These are phyloP conservation scores for Scleroderma citrinum DNA, from an alignment of 768 basidiomycete genomes.

Conservation along the genomic window DNA sequence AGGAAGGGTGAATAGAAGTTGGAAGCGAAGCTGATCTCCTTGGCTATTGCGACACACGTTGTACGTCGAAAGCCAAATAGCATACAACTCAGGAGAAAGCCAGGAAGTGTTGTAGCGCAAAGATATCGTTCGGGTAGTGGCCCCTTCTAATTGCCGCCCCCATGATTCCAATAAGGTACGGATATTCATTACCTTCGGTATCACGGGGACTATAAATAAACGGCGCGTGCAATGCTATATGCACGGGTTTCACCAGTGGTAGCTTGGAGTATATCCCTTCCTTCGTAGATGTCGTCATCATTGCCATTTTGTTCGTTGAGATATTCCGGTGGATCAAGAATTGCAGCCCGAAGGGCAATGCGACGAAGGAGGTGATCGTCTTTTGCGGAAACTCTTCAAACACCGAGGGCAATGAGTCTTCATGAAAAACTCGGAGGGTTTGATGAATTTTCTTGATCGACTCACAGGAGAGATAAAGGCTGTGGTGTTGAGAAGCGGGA, in stretches of 20 bases:
- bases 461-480: conserved; percentile 15
- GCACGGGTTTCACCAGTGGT: conserved; percentile 7
- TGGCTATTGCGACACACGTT: conserved; percentile 14
- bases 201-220: conserved; percentile 1
- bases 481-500: conserved; percentile 25
- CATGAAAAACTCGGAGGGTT: background rate
- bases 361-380: conserved; percentile 12
- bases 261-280: conserved; percentile 6
- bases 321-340: conserved; percentile 9
- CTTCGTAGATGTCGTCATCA: conserved; percentile 3
- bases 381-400: conserved; percentile 12
- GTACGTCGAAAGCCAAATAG: conserved; percentile 26
- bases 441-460: conserved; percentile 5
- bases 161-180: too few species aligned
- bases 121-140: background rate
- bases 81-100: conserved; percentile 11
- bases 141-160: too few species aligned
- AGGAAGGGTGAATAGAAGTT: conserved; percentile 27
- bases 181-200: too few species aligned
- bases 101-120: conserved; percentile 23
- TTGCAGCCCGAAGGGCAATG: conserved; percentile 7
- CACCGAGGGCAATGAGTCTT: background rate
- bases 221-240: conserved; percentile 4
- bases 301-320: background rate
- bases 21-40: conserved; percentile 8